Conservation (phyloP, 179 eudicot species). For the Beta corolliflora region DNA sequence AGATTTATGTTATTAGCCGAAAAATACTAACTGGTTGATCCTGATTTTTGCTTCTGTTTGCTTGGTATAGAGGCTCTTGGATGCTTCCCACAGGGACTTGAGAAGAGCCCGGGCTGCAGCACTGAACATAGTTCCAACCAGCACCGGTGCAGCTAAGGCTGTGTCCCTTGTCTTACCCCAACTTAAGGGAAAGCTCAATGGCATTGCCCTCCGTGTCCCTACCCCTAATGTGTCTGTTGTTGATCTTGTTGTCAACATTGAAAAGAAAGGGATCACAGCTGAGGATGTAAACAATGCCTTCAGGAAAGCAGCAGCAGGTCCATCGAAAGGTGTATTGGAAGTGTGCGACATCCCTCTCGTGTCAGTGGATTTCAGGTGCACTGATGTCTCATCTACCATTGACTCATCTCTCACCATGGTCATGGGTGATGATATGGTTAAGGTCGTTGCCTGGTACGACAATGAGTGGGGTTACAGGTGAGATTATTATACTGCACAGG, state of each 20-base stretch:
- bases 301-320: constrained; percentile 89
- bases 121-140: constrained; percentile 94
- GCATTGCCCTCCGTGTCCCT: constrained; percentile 96
- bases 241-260: constrained; percentile 88
- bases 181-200: constrained; percentile 99
- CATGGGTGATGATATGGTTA: constrained; percentile 99
- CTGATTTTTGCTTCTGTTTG: background rate
- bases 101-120: constrained; percentile 99
- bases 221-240: constrained; percentile 96
- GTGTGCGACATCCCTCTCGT: constrained; percentile 92
- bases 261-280: constrained; percentile 78
- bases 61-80: constrained; percentile 71
- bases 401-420: constrained; percentile 97
- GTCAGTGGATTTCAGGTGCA: constrained; percentile 92
- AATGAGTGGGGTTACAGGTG: constrained; percentile 99
- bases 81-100: constrained; percentile 97
- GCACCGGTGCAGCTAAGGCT: constrained; percentile 99
- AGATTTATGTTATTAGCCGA: background rate
- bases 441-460: constrained; percentile 95
- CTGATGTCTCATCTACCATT: constrained; percentile 80
- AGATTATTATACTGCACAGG: background rate
- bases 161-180: constrained; percentile 93
- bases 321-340: constrained; percentile 74
- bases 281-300: constrained; percentile 95
- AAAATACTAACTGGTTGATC: background rate